Evolutionary conservation across 306 rosid genomes (phyloP).

Genomic region (Geum urbanum): DNA sequence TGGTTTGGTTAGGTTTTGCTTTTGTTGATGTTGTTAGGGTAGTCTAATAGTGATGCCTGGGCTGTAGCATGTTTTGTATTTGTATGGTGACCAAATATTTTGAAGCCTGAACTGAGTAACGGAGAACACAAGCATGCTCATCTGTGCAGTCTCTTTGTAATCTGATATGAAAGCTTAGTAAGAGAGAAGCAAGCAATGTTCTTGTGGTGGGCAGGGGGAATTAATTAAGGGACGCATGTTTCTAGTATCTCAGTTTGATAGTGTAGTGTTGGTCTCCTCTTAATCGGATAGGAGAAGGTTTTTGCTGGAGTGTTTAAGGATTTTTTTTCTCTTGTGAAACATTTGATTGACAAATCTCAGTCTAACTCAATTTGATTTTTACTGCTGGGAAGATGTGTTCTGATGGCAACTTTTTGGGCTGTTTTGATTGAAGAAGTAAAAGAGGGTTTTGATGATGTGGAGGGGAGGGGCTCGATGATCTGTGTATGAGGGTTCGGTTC

Average conservation of each 20-base stretch:
- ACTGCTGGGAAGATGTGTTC: too few relatives aligned
- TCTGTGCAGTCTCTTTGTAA: too few relatives aligned
- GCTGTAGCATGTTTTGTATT: background rate
- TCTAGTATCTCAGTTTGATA: background rate
- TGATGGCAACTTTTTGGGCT: too few relatives aligned
- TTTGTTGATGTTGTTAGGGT: too few relatives aligned
- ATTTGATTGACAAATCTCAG: too few relatives aligned
- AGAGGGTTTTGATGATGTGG: too few relatives aligned
- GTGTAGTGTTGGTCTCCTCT: background rate
- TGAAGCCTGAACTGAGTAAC: background rate
- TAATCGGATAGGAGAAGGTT: background rate
- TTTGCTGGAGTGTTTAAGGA: background rate
- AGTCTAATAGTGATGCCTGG: too few relatives aligned
- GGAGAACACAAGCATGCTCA: slow-evolving; percentile 1
- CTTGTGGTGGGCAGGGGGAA: background rate
- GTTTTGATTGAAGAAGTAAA: too few relatives aligned
- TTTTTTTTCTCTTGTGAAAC: background rate
- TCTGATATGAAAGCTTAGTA: background rate
- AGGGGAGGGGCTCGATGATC: too few relatives aligned
- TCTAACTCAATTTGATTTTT: too few relatives aligned
- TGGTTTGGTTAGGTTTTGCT: background rate
- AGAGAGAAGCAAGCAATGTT: background rate
- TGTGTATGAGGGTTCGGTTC: too few relatives aligned
- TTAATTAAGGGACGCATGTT: background rate
- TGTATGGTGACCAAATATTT: background rate